These are phyloP conservation scores for Dactylonectria estremocensis DNA, from an alignment of 2,329 filamentous ascomycete genomes.

Conservation along the genomic window DNA sequence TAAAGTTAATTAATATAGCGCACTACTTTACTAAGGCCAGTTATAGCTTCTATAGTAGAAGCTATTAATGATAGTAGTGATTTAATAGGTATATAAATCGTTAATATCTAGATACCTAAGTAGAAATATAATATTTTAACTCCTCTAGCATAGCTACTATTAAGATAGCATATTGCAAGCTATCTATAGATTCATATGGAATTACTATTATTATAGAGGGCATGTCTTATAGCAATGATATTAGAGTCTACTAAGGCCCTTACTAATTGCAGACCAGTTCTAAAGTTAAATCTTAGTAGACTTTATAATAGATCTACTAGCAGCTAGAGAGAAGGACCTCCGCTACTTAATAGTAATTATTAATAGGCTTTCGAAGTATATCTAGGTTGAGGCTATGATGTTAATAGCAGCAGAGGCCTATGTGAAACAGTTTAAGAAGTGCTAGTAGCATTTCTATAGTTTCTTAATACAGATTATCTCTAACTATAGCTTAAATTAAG, in stretches of 20 bases:
- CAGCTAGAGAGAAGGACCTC: background rate
- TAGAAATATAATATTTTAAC: too few species aligned
- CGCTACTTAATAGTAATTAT: slow-evolving; percentile 24
- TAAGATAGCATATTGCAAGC: too few species aligned
- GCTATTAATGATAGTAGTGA: background rate
- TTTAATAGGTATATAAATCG: background rate
- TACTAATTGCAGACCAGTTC: too few species aligned
- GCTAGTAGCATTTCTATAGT: background rate
- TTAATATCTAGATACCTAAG: background rate
- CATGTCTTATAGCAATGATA: too few species aligned
- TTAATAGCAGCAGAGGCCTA: slow-evolving; percentile 3
- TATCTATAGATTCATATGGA: too few species aligned
- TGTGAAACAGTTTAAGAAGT: background rate
- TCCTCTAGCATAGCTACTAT: too few species aligned
- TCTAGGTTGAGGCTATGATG: too few species aligned
- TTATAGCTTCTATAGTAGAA: background rate
- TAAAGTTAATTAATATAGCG: background rate
- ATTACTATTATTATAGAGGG: too few species aligned
- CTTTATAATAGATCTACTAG: background rate
- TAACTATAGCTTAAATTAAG: background rate
- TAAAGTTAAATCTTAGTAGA: background rate
- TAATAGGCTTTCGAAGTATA: slow-evolving; percentile 20
- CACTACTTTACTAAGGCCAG: background rate
- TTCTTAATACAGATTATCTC: too few species aligned
- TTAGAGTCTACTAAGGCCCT: too few species aligned